Percentiles rank a stretch among this genome's conserved stretches.
Evolutionary conservation across 225 moss, liverwort and hornwort species (phyloP).

Genomic region (Climacium dendroides): DNA sequence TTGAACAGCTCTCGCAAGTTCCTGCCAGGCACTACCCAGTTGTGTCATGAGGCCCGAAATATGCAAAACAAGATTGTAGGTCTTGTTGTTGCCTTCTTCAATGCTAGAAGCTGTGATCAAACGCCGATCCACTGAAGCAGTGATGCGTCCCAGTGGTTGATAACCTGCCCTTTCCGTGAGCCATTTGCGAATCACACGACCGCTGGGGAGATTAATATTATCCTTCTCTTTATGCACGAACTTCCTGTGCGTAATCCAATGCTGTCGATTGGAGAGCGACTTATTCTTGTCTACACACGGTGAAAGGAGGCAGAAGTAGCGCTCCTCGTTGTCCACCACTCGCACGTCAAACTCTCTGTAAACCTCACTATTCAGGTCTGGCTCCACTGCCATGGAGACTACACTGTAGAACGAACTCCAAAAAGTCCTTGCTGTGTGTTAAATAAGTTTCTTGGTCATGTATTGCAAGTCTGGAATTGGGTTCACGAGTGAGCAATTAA

Average conservation of each 20-base stretch:
- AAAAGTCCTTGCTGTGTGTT: background rate
- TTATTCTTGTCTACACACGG: conserved; percentile 56
- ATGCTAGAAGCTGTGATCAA: conserved; percentile 38
- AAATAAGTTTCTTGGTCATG: conserved; percentile 1
- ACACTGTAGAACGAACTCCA: background rate
- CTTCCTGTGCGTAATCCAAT: conserved; percentile 62
- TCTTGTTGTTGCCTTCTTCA: conserved; percentile 37
- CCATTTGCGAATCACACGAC: conserved; percentile 62
- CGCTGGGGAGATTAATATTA: conserved; percentile 52
- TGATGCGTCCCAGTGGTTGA: conserved; percentile 38
- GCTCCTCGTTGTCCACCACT: conserved; percentile 62
- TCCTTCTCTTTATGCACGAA: conserved; percentile 60
- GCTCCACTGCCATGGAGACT: conserved; percentile 56
- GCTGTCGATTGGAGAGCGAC: conserved; percentile 58
- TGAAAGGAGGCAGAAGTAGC: conserved; percentile 53
- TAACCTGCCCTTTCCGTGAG: conserved; percentile 51
- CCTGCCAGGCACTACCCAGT: conserved; percentile 51
- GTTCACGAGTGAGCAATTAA: background rate
- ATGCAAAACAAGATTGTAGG: conserved; percentile 40
- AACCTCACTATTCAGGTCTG: conserved; percentile 48
- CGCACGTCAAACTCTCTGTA: conserved; percentile 55
- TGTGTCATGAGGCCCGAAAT: conserved; percentile 50
- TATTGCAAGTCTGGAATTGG: background rate
- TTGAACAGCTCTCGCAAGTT: conserved; percentile 43
- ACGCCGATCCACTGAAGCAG: conserved; percentile 31